These are phyloP conservation scores for Zoysia japonica DNA, from an alignment of 176 grass and related monocot species.

Conservation along the genomic window DNA sequence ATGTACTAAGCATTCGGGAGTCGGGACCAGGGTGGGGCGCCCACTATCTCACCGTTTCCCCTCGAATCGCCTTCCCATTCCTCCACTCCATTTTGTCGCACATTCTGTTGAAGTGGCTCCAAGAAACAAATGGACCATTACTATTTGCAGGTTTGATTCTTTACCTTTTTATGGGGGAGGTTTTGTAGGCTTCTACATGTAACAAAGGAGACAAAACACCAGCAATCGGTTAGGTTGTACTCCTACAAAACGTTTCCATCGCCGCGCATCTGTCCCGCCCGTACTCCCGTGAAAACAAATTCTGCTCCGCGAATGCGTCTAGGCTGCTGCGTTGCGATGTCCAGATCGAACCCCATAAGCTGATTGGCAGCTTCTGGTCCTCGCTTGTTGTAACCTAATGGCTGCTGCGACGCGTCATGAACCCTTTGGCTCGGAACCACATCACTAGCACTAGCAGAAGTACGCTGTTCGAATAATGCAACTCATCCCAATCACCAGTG, in stretches of 20 bases:
- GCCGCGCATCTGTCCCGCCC: neutral
- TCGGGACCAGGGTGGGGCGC: neutral
- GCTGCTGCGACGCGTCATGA: neutral
- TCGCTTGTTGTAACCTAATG: neutral
- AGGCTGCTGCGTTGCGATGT: slow-evolving; percentile 13
- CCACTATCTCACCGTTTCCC: neutral
- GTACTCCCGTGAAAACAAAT: neutral
- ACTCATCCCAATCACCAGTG: neutral
- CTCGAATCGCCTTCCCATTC: neutral
- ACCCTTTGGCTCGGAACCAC: neutral
- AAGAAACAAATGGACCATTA: neutral
- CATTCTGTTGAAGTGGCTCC: neutral
- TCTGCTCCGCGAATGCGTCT: slow-evolving; percentile 8
- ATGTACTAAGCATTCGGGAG: neutral
- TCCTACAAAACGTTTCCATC: neutral
- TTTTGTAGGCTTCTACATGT: neutral
- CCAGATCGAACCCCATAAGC: slow-evolving; percentile 22
- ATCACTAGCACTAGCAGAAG: neutral
- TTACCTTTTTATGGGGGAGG: neutral
- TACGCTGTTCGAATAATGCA: neutral
- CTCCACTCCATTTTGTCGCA: slow-evolving; percentile 10
- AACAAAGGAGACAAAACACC: too few species aligned
- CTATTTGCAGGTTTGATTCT: neutral
- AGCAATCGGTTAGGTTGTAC: too few species aligned
- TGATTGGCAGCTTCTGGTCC: neutral